phyloP scores from a whole-genome alignment of 208 protist species.

The Trypanosoma congolense region DNA sequence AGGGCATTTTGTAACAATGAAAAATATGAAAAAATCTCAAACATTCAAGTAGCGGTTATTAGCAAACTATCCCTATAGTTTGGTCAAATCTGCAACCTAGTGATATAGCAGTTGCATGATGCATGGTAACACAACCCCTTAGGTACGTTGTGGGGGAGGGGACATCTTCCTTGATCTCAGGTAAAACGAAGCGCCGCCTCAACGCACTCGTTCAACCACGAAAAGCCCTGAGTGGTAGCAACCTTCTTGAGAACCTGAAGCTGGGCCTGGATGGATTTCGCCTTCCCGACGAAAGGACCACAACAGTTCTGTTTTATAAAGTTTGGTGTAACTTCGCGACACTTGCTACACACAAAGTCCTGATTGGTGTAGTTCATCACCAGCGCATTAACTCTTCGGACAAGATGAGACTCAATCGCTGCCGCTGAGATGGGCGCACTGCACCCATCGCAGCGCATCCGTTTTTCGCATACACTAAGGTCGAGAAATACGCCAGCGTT shows the following conservation, averaged over 20 bases:
- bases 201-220: conserved; percentile 65
- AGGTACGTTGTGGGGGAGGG: not conserved
- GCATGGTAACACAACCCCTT: no score
- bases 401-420: conserved; percentile 68
- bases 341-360: conserved; percentile 86
- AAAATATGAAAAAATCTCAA: no score
- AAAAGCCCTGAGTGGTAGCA: conserved; percentile 58
- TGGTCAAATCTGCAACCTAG: no score
- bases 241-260: conserved; percentile 59
- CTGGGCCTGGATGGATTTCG: conserved; percentile 31
- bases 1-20: no score
- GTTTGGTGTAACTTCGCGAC: conserved; percentile 58
- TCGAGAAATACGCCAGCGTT: conserved; percentile 59
- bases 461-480: conserved; percentile 31
- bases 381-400: conserved; percentile 68
- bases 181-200: conserved; percentile 44
- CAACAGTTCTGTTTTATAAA: conserved; percentile 78
- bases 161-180: conserved; percentile 15
- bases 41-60: no score
- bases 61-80: no score
- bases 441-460: conserved; percentile 68
- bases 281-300: conserved; percentile 65
- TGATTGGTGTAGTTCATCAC: conserved; percentile 54
- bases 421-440: conserved; percentile 49
- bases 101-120: no score